Evolutionary conservation across 148 eudicot species (phyloP).

Genomic region (Rhododendron ovatum): DNA sequence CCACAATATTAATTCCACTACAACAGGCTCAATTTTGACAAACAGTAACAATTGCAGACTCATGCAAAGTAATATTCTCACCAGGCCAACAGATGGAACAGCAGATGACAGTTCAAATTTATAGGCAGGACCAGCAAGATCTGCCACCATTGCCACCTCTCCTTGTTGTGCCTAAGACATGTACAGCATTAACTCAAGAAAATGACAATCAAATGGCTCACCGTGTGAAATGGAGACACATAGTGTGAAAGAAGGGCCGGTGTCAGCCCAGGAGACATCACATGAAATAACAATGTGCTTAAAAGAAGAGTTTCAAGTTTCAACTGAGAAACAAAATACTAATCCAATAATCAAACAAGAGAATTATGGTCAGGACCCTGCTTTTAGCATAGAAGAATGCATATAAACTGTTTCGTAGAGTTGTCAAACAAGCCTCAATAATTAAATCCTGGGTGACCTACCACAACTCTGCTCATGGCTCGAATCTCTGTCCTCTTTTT

Average conservation of each 20-base stretch:
- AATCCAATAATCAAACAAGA: background rate
- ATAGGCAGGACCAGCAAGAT: conserved; percentile 78
- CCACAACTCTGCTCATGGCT: background rate
- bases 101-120: conserved; percentile 62
- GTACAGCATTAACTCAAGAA: background rate
- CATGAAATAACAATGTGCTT: background rate
- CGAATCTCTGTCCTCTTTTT: background rate
- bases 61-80: conserved; percentile 33
- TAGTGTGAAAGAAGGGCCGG: background rate
- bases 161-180: conserved; percentile 68
- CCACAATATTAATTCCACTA: background rate
- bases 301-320: background rate
- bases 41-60: background rate
- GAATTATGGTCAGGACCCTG: background rate
- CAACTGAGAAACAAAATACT: background rate
- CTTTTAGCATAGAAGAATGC: background rate
- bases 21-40: background rate
- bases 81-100: conserved; percentile 81
- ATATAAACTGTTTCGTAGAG: background rate
- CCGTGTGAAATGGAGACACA: background rate
- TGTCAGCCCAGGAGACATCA: background rate
- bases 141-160: conserved; percentile 69
- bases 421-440: background rate
- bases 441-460: background rate
- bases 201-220: background rate